Conservation (phyloP, 441 rosid species). For the Erodium moschatum region DNA sequence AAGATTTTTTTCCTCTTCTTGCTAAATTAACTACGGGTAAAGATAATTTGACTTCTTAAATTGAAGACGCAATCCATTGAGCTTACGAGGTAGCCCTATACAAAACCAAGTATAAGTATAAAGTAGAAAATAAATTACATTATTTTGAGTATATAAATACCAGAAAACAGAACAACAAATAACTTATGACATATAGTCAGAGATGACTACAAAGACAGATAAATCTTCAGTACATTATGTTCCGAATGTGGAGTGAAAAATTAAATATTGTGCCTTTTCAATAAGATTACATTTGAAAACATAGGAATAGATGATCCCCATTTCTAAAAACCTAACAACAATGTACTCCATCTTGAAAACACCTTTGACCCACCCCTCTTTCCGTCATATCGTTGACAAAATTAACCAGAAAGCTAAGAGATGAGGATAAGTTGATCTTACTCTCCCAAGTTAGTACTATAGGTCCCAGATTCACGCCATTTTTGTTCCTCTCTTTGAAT, state of each 20-base stretch:
- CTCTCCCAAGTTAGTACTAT: constrained; percentile 69
- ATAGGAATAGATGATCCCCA: background rate
- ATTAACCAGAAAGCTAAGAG: constrained; percentile 21
- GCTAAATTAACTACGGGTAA: background rate
- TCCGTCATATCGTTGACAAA: background rate
- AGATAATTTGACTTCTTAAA: too few relatives aligned
- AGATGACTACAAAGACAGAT: background rate
- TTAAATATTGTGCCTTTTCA: background rate
- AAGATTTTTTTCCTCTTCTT: background rate
- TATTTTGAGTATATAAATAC: background rate
- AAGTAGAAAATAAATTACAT: background rate
- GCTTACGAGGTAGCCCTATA: background rate
- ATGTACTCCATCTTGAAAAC: background rate
- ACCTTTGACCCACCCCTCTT: background rate
- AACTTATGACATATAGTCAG: background rate
- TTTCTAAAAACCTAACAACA: constrained; percentile 6
- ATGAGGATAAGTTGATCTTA: constrained; percentile 35
- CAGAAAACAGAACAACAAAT: constrained; percentile 1
- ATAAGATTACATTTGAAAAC: background rate
- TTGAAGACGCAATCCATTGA: background rate
- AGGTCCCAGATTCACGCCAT: constrained; percentile 77
- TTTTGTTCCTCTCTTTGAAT: constrained; percentile 75
- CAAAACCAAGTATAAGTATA: background rate
- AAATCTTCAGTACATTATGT: background rate
- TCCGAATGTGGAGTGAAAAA: background rate